Percentiles rank a stretch among this genome's conserved stretches.
Evolutionary conservation across 2,329 filamentous ascomycete species (phyloP).

Genomic region (Pseudogymnoascus destructans): DNA sequence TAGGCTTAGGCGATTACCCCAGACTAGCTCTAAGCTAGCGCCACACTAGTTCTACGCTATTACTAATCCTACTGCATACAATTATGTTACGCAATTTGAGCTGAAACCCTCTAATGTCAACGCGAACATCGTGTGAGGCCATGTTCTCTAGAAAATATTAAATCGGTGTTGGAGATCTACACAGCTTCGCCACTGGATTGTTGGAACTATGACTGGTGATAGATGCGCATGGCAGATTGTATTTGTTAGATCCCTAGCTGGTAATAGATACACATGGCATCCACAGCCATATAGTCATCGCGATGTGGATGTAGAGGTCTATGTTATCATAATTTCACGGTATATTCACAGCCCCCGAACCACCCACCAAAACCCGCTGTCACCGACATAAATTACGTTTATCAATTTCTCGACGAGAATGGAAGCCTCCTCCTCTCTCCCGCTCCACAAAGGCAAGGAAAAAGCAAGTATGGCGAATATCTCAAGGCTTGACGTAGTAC

Average conservation of each 20-base stretch:
- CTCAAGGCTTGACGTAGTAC: not conserved
- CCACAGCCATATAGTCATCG: not conserved
- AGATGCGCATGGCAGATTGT: not conserved
- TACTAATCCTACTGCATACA: too few relatives aligned
- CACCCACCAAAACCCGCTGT: not conserved
- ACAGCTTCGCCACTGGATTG: not conserved
- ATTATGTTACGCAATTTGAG: too few relatives aligned
- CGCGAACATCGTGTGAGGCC: not conserved
- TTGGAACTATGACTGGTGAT: not conserved
- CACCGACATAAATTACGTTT: not conserved
- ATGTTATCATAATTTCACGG: not conserved
- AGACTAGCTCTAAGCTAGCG: too few relatives aligned
- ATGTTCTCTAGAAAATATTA: not conserved
- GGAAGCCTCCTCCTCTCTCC: not conserved
- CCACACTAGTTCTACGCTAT: too few relatives aligned
- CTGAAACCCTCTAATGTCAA: too few relatives aligned
- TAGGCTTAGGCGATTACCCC: too few relatives aligned
- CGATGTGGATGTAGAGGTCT: not conserved
- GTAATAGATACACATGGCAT: not conserved
- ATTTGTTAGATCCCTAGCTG: not conserved
- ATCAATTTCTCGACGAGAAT: not conserved
- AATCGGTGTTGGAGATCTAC: not conserved
- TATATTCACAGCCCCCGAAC: not conserved
- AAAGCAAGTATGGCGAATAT: not conserved
- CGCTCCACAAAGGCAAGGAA: not conserved